phyloP scores from a whole-genome alignment of 2,329 filamentous ascomycete species.

The Colletotrichum camelliae region DNA sequence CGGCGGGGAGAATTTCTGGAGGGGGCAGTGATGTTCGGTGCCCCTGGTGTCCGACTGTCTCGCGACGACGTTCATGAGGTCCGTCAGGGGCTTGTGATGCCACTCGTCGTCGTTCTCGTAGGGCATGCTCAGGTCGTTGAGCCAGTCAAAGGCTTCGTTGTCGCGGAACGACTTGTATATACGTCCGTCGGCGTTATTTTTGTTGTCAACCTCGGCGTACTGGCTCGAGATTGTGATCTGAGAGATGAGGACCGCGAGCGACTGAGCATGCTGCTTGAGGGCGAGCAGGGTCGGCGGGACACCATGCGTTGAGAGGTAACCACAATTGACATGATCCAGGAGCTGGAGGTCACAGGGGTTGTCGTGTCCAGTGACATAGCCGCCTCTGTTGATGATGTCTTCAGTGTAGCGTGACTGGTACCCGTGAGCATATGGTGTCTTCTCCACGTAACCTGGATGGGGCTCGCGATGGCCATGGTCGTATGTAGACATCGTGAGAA shows the following conservation, averaged over 20 bases:
- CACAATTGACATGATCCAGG: slow-evolving; percentile 57
- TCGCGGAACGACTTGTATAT: slow-evolving; percentile 35
- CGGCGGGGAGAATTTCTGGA: slow-evolving; percentile 30
- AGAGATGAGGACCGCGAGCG: slow-evolving; percentile 58
- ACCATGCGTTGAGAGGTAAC: slow-evolving; percentile 59
- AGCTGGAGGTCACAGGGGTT: slow-evolving; percentile 26
- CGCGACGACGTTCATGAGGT: slow-evolving; percentile 51
- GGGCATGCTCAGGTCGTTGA: slow-evolving; percentile 53
- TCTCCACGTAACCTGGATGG: not conserved
- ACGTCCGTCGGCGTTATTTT: slow-evolving; percentile 6
- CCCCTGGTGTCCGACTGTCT: slow-evolving; percentile 45
- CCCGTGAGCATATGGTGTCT: slow-evolving; percentile 12
- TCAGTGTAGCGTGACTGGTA: slow-evolving; percentile 20
- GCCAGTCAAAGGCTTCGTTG: slow-evolving; percentile 62
- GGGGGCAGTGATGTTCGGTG: slow-evolving; percentile 51
- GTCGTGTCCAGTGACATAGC: not conserved
- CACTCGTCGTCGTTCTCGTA: slow-evolving; percentile 54
- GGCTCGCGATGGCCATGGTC: not conserved
- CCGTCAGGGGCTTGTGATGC: slow-evolving; percentile 52
- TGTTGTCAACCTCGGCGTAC: slow-evolving; percentile 31
- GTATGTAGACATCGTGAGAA: not conserved
- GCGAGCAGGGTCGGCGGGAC: slow-evolving; percentile 58
- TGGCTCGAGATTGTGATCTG: slow-evolving; percentile 46
- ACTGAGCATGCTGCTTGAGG: slow-evolving; percentile 65
- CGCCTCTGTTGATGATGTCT: not conserved